These are phyloP conservation scores for Colletotrichum sp. DNA, from an alignment of 2,329 filamentous ascomycete genomes.

Conservation along the genomic window DNA sequence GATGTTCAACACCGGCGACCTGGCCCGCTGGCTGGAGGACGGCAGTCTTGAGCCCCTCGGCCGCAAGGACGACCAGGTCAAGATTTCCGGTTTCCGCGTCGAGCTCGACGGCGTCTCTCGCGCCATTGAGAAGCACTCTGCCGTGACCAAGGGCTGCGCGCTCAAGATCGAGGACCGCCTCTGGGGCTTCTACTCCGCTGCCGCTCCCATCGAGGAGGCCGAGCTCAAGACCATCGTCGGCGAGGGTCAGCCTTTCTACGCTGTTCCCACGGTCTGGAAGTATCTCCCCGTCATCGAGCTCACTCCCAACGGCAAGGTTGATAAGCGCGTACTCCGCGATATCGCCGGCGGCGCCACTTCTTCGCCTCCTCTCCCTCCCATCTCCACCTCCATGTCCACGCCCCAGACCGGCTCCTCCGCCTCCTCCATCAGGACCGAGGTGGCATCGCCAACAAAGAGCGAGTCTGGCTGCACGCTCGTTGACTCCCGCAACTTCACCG, in stretches of 20 bases:
- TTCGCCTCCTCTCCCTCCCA: neutral
- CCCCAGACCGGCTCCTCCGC: neutral
- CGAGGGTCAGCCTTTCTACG: constrained; percentile 58
- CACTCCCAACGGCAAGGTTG: constrained; percentile 61
- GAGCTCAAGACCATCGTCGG: constrained; percentile 44
- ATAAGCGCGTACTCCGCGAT: constrained; percentile 50
- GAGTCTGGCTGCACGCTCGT: constrained; percentile 10
- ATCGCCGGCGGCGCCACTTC: constrained; percentile 26
- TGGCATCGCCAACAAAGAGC: neutral
- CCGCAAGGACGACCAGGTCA: constrained; percentile 66
- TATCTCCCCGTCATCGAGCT: constrained; percentile 49
- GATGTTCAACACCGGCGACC: constrained; percentile 68
- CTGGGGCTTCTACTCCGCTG: constrained; percentile 53
- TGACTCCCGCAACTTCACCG: constrained; percentile 4
- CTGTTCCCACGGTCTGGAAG: constrained; percentile 52
- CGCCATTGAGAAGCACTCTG: constrained; percentile 50
- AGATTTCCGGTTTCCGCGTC: constrained; percentile 63
- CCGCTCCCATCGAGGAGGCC: constrained; percentile 35
- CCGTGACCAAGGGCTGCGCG: constrained; percentile 51
- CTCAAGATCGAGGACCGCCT: constrained; percentile 52
- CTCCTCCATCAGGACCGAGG: constrained; percentile 5
- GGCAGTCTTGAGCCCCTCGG: constrained; percentile 61
- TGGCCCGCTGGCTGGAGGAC: constrained; percentile 58
- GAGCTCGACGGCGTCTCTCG: constrained; percentile 63
- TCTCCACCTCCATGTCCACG: neutral